Conservation (phyloP, 1,284 basidiomycete genomes). For the Austroboletus niveus region DNA sequence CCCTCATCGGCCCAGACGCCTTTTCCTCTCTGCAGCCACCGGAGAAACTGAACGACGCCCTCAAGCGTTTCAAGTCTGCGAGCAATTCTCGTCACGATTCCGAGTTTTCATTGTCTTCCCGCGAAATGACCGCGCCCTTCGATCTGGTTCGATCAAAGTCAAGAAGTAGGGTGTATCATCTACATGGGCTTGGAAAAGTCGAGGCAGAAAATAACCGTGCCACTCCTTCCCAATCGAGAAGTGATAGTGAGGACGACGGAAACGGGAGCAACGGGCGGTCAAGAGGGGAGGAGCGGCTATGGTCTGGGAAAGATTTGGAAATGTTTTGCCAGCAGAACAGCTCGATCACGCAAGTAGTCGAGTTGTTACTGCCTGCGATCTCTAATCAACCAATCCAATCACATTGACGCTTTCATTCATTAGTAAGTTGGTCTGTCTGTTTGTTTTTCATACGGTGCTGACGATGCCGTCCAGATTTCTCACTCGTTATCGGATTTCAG, state of each 20-base stretch:
- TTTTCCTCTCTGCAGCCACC: slow-evolving; percentile 24
- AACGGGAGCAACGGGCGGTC: slow-evolving; percentile 28
- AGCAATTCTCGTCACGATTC: slow-evolving; percentile 24
- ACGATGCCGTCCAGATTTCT: slow-evolving; percentile 12
- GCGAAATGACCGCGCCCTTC: slow-evolving; percentile 21
- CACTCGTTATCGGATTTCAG: slow-evolving; percentile 22
- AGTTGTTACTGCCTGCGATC: slow-evolving; percentile 47
- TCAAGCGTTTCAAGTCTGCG: slow-evolving; percentile 28
- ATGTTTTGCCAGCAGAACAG: slow-evolving; percentile 72
- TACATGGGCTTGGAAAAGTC: slow-evolving; percentile 55
- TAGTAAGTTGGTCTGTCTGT: slow-evolving; percentile 19
- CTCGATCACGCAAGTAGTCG: slow-evolving; percentile 58
- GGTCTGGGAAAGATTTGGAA: slow-evolving; percentile 67
- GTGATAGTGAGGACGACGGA: slow-evolving; percentile 37
- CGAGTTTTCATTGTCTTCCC: slow-evolving; percentile 23
- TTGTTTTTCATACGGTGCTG: slow-evolving; percentile 2
- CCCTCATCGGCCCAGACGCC: slow-evolving; percentile 54
- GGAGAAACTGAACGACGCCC: slow-evolving; percentile 20
- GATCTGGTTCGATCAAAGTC: slow-evolving; percentile 65
- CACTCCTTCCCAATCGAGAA: slow-evolving; percentile 29
- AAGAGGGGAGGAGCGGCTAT: slow-evolving; percentile 47
- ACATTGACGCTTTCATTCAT: slow-evolving; percentile 15
- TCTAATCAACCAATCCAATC: slow-evolving; percentile 32
- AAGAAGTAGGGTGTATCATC: slow-evolving; percentile 63
- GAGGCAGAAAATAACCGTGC: slow-evolving; percentile 49